Evolutionary conservation across 1,284 basidiomycete genomes (phyloP), one percentile per base, ranked within the genome.

Genomic region (Abortiporus biennis): DNA sequence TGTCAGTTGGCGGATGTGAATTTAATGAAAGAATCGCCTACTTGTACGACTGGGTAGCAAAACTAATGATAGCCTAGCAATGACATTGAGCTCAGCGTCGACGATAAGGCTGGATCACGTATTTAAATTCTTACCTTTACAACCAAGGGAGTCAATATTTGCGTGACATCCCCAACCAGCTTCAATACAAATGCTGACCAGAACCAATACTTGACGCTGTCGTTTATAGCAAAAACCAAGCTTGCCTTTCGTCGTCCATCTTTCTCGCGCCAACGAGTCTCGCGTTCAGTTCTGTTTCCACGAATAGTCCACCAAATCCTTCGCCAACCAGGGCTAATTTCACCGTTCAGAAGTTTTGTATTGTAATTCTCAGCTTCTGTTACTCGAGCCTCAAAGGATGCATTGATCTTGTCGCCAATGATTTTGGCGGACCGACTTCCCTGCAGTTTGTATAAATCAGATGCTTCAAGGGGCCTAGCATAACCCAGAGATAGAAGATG

Each of bases 381-480:
- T 21, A 69, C 65, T 4, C 88, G 74, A 12, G 66, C 62, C 30
- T 83, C 76, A 59, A 85, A 94, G 1, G 83, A 82, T 1, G 61
- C 62, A 19, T 73, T 64, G 23, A 96, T 84, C 30, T 66, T 67
- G 4, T 75, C 66, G 1, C 86, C 81, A 36, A 92, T 76, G 12
- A 66, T 53, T 2, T 69, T 67, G 0, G 85, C 69, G 3, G 73
- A 67, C 16, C 76, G 76, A 12, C 80, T 66, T 36, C 79, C 73
- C 47, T 83, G 80, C 34, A 94, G 77, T 58, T 79, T 84, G 73
- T 85, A 94, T n/a, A 95, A 68, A 62, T 96, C 92, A 0, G 81
- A 67, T 0, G 83, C 78, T 58, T 92, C 85, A 3, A 95, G 72
- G 1, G 92, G 85, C 4, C 92, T 75, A 12, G 79, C 74, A 58